phyloP scores from a whole-genome alignment of 2,329 filamentous ascomycete genomes.

The Aspergillus viridinutans region DNA sequence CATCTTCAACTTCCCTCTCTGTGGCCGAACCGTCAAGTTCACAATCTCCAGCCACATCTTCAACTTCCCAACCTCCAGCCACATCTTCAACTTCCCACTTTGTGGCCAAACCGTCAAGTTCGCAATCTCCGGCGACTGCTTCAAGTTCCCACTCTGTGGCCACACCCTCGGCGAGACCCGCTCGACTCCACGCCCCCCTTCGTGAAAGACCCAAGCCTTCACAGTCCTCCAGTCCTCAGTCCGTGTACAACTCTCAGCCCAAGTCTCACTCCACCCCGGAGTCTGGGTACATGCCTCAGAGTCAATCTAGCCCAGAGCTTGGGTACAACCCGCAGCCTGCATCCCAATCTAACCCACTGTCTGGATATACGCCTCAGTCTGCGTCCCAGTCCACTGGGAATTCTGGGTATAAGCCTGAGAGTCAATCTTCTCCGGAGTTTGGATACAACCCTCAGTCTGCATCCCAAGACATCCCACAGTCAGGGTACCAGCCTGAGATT shows the following conservation, averaged over 20 bases:
- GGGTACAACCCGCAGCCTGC: background rate
- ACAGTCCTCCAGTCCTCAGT: background rate
- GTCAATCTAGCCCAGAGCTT: background rate
- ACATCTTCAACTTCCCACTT: too few relatives aligned
- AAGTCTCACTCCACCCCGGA: background rate
- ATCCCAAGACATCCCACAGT: background rate
- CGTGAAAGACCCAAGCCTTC: background rate
- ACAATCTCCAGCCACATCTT: too few relatives aligned
- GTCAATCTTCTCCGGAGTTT: background rate
- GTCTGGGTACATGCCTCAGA: too few relatives aligned
- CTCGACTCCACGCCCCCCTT: background rate
- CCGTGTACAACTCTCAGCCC: background rate
- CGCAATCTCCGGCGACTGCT: too few relatives aligned
- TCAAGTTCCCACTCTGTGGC: background rate
- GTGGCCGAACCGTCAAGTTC: background rate
- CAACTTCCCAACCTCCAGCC: too few relatives aligned
- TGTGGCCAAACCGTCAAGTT: too few relatives aligned
- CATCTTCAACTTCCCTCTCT: background rate
- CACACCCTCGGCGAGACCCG: background rate
- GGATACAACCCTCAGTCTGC: background rate
- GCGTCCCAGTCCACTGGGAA: too few relatives aligned
- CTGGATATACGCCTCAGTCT: too few relatives aligned
- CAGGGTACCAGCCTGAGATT: background rate
- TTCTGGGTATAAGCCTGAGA: too few relatives aligned
- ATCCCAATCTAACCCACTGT: background rate